Percentiles rank a stretch among this genome's conserved stretches.
phyloP scores from a whole-genome alignment of 2,329 filamentous ascomycete genomes.

The Akanthomyces uredinophilus region DNA sequence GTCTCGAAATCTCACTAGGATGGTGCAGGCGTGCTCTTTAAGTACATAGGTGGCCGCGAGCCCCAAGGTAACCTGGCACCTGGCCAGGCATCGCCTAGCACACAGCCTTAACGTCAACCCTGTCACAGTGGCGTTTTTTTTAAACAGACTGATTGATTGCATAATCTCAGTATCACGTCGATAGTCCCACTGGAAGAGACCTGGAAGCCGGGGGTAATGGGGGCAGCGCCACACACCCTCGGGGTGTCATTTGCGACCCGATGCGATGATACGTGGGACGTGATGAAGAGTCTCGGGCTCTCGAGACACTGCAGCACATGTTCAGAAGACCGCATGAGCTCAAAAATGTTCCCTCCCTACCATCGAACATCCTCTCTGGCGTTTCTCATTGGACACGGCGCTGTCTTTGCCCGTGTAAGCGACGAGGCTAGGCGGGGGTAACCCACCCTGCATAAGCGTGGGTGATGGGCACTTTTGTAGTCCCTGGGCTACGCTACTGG shows the following conservation, averaged over 20 bases:
- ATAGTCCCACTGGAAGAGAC: slow-evolving; percentile 4
- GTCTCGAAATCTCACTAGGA: too few relatives aligned
- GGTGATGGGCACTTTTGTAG: background rate
- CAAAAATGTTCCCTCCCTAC: too few relatives aligned
- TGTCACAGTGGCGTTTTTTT: slow-evolving; percentile 3
- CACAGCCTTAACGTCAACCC: background rate
- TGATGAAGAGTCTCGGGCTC: background rate
- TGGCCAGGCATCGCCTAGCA: background rate
- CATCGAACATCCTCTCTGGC: too few relatives aligned
- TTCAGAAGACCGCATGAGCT: background rate
- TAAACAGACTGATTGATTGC: background rate
- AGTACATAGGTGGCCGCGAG: background rate
- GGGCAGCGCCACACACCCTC: background rate
- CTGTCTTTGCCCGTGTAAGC: background rate
- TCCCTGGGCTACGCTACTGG: background rate
- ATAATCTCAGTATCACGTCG: slow-evolving; percentile 9
- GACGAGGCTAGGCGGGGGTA: background rate
- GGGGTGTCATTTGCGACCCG: background rate
- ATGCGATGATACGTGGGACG: background rate
- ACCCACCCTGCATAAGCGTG: background rate
- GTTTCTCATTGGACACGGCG: background rate
- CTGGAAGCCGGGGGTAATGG: background rate
- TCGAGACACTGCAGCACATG: background rate
- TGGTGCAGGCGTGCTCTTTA: background rate
- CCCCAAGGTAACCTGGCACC: background rate